These are phyloP conservation scores for Quercus dentata DNA, from an alignment of 306 rosid species.

Conservation along the genomic window DNA sequence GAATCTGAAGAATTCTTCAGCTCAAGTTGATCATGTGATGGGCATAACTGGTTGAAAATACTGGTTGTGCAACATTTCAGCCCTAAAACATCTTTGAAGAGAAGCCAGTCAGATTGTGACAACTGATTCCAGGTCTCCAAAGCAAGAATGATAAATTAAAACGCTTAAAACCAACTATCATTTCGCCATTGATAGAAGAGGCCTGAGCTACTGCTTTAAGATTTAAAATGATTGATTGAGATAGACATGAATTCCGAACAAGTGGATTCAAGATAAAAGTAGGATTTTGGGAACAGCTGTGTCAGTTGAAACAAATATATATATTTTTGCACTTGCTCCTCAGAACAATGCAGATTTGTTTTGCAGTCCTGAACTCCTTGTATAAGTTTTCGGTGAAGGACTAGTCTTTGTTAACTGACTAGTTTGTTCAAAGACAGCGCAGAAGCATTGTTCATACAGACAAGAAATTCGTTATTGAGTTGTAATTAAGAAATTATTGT, in stretches of 20 bases:
- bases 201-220: not conserved
- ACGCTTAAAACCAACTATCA: not conserved
- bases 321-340: not conserved
- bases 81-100: not conserved
- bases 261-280: not conserved
- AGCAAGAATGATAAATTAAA: not conserved
- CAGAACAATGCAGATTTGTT: not conserved
- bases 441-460: not conserved
- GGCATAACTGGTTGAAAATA: not conserved
- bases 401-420: not conserved
- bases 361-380: not conserved
- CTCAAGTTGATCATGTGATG: constrained; percentile 20
- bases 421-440: not conserved
- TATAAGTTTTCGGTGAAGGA: not conserved
- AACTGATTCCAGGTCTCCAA: not conserved
- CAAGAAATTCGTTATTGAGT: not conserved
- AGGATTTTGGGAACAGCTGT: not conserved
- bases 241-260: not conserved
- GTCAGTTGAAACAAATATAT: not conserved
- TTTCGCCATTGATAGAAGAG: not conserved
- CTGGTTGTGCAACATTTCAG: constrained; percentile 3
- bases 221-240: not conserved
- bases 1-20: constrained; percentile 15
- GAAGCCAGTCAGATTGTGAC: not conserved
- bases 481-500: not conserved